These are phyloP conservation scores for Penicillium flavigenum DNA, from an alignment of 495 filamentous ascomycete species.

Conservation along the genomic window DNA sequence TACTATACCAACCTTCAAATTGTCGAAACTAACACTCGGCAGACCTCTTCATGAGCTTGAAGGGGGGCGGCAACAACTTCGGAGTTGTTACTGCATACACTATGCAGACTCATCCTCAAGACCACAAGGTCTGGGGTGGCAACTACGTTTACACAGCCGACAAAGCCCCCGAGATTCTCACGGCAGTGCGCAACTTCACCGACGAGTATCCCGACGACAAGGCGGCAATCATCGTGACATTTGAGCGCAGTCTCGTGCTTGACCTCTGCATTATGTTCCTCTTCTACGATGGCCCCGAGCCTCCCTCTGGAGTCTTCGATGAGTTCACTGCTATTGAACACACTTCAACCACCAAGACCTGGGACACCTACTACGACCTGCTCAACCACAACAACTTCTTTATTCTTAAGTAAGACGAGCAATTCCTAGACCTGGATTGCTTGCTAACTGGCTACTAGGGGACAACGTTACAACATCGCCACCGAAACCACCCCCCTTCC, in stretches of 20 bases:
- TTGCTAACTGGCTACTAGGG: constrained; percentile 26
- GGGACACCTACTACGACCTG: constrained; percentile 52
- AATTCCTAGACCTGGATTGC: neutral
- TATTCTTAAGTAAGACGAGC: constrained; percentile 35
- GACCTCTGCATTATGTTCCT: constrained; percentile 61
- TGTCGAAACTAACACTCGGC: neutral
- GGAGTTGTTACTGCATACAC: constrained; percentile 60
- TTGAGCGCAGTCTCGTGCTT: constrained; percentile 48
- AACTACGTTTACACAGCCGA: constrained; percentile 49
- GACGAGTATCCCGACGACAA: constrained; percentile 52
- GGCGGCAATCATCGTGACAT: constrained; percentile 54
- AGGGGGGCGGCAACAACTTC: constrained; percentile 60
- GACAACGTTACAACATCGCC: constrained; percentile 54
- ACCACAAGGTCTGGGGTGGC: constrained; percentile 51
- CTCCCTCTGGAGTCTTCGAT: constrained; percentile 54
- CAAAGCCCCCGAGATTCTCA: constrained; percentile 42
- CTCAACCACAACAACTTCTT: constrained; percentile 42
- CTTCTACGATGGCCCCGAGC: constrained; percentile 61
- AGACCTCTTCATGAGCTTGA: constrained; percentile 58
- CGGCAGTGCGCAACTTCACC: constrained; percentile 53
- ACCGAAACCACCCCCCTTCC: constrained; percentile 59
- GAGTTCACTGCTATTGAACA: constrained; percentile 54
- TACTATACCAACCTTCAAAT: constrained; percentile 11
- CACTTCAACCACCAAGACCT: constrained; percentile 49
- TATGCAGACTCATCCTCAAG: constrained; percentile 45